phyloP scores from a whole-genome alignment of 768 basidiomycete genomes.

The Kwoniella dendrophila region DNA sequence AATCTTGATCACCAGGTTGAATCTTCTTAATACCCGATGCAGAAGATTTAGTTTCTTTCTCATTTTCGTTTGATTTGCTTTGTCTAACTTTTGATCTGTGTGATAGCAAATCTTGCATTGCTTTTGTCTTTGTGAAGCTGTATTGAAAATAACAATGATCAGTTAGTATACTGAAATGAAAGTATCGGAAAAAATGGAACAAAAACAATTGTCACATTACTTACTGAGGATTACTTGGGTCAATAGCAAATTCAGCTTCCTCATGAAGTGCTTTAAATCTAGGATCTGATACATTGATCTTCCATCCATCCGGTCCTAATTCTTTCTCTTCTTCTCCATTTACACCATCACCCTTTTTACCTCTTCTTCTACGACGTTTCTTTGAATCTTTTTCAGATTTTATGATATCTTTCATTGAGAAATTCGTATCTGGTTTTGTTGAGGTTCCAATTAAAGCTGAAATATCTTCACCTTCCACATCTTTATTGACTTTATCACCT shows the following conservation, averaged over 20 bases:
- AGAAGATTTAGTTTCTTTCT: slow-evolving; percentile 2
- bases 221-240: slow-evolving; percentile 92
- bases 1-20: slow-evolving; percentile 41
- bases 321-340: slow-evolving; percentile 64
- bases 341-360: slow-evolving; percentile 60
- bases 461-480: slow-evolving; percentile 25
- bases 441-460: slow-evolving; percentile 32
- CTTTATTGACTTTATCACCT: slow-evolving; percentile 26
- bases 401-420: slow-evolving; percentile 84
- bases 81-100: slow-evolving; percentile 63
- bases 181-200: neutral
- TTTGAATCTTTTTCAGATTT: slow-evolving; percentile 74
- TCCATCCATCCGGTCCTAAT: slow-evolving; percentile 66
- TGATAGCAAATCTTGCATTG: slow-evolving; percentile 80
- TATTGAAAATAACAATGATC: neutral
- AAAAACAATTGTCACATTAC: slow-evolving; percentile 51
- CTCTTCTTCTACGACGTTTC: slow-evolving; percentile 57
- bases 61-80: neutral
- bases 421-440: slow-evolving; percentile 60
- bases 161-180: neutral
- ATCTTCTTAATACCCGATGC: slow-evolving; percentile 16
- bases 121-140: slow-evolving; percentile 90
- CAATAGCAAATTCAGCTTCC: slow-evolving; percentile 89
- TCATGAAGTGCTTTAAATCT: slow-evolving; percentile 87
- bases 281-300: slow-evolving; percentile 79